These are phyloP conservation scores for Colletotrichum sp. DNA, from an alignment of 2,329 filamentous ascomycete species.

Conservation along the genomic window DNA sequence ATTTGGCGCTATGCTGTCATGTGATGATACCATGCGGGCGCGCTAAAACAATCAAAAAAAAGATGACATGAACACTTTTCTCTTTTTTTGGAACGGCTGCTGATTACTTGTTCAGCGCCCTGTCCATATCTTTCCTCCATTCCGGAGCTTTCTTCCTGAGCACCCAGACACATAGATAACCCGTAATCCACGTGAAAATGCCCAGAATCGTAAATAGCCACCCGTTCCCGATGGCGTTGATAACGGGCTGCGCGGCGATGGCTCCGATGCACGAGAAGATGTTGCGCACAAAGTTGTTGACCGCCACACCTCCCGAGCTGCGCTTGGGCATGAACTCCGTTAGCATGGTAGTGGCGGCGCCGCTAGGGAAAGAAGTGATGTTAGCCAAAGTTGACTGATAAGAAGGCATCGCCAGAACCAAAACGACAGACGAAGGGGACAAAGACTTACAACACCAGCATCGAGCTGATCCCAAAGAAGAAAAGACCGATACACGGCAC, in stretches of 20 bases:
- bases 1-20: neutral
- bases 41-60: neutral
- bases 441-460: constrained; percentile 72
- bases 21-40: neutral
- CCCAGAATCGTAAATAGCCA: constrained; percentile 72
- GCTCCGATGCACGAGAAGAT: constrained; percentile 77
- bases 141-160: constrained; percentile 64
- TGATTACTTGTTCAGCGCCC: constrained; percentile 34
- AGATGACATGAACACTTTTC: neutral
- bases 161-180: constrained; percentile 62
- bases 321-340: constrained; percentile 81
- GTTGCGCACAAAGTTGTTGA: constrained; percentile 84
- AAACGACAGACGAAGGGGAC: neutral
- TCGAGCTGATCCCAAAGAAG: constrained; percentile 77
- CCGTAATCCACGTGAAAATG: constrained; percentile 60
- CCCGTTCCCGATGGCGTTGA: constrained; percentile 73
- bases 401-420: neutral
- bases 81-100: neutral
- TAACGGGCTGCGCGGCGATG: constrained; percentile 73
- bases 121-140: constrained; percentile 71
- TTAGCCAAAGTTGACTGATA: constrained; percentile 15
- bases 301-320: constrained; percentile 75
- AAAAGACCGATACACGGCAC: constrained; percentile 70
- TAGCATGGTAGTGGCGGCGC: constrained; percentile 78
- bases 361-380: constrained; percentile 32